Conservation (phyloP, 2,329 filamentous ascomycete genomes). For the Penicillium sp. region DNA sequence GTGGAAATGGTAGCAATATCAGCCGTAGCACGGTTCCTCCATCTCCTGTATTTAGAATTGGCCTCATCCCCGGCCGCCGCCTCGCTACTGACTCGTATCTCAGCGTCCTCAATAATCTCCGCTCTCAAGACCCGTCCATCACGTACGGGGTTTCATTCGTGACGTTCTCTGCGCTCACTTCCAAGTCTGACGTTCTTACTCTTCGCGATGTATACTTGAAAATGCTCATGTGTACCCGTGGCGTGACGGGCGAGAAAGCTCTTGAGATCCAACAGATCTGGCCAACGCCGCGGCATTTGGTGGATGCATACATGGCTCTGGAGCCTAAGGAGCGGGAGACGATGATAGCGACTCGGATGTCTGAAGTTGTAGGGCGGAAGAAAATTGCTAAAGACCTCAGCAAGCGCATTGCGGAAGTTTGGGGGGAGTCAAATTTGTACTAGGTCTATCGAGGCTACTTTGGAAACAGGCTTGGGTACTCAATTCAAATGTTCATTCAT, state of each 20-base stretch:
- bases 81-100: conserved; percentile 64
- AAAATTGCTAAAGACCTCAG: conserved; percentile 66
- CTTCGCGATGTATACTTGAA: conserved; percentile 74
- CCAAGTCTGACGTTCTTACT: conserved; percentile 72
- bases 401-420: conserved; percentile 68
- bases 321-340: conserved; percentile 55
- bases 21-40: conserved; percentile 43
- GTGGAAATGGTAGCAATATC: neutral
- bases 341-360: conserved; percentile 58
- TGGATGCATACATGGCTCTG: conserved; percentile 65
- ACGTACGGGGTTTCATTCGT: conserved; percentile 66
- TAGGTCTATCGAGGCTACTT: neutral
- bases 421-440: conserved; percentile 49
- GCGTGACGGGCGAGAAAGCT: conserved; percentile 73
- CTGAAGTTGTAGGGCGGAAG: conserved; percentile 62
- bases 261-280: conserved; percentile 76
- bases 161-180: conserved; percentile 68
- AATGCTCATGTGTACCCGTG: conserved; percentile 79
- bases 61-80: conserved; percentile 62
- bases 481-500: neutral
- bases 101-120: conserved; percentile 60
- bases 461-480: neutral
- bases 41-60: conserved; percentile 9
- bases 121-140: conserved; percentile 45
- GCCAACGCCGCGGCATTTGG: conserved; percentile 68